Base-by-base conservation (phyloP, 192 early-diverging fungal species). In the Fimicolochytrium jonesii region DNA sequence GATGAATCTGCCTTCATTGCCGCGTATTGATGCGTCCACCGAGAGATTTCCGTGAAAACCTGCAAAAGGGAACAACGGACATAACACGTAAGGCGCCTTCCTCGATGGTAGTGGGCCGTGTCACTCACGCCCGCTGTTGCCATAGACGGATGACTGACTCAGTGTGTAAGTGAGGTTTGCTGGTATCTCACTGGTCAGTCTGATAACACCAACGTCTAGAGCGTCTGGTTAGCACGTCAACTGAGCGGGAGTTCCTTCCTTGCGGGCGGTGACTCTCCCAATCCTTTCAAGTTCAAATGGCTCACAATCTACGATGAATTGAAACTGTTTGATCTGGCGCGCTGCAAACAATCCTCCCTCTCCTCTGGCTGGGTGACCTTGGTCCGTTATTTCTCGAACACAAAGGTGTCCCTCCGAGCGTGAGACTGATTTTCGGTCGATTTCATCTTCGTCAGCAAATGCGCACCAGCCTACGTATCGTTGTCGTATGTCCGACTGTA, bases 1-100 rank as follows among this genome's bases (percentile, higher is more conserved):
- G 26, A 78, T 72, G 55, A 60, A 76, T n/a, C 79, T 51, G 10
- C 66, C 79, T 43, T 43, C 34, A n/a, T 53, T 64, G 2, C 62
- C 62, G 9, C 11, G 5, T 25, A 36, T 34, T 3, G 53, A 55
- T 26, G 53, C 53, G 32, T 55, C 53, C 2, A 55, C 25, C 29
- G 53, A 55, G 28, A 55, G 53, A 6, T 30, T 9, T 3, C 53
- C 53, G 32, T 34, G 32, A 26, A 36, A 55, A 2, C 32, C n/a
- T n/a, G n/a, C n/a, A n/a, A n/a, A n/a, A n/a, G n/a, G n/a, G n/a
- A n/a, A n/a, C n/a, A n/a, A n/a, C n/a, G n/a, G n/a, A n/a, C n/a
- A n/a, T n/a, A n/a, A n/a, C n/a, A n/a, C n/a, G n/a, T n/a, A n/a
- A n/a, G n/a, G n/a, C n/a, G n/a, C n/a, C n/a, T n/a, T n/a, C n/a